phyloP scores from a whole-genome alignment of 768 basidiomycete species.

The Pleurotus sapidus region DNA sequence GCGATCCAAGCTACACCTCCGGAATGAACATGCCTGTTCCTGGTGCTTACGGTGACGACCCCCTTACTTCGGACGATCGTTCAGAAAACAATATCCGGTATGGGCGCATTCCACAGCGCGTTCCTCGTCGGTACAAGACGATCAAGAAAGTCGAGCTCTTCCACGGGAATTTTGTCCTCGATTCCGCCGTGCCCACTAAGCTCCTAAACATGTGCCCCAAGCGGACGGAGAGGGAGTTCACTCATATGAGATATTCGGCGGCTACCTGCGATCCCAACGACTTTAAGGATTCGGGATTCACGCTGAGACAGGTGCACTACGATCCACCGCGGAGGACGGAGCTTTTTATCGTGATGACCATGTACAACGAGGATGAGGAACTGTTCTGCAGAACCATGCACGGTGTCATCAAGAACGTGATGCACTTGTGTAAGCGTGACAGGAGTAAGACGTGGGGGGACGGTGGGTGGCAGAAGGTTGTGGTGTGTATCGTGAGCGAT shows the following conservation, averaged over 20 bases:
- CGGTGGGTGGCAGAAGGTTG: slow-evolving; percentile 98
- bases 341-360: slow-evolving; percentile 96
- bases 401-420: slow-evolving; percentile 93
- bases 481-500: slow-evolving; percentile 89
- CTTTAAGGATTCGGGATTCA: slow-evolving; percentile 79
- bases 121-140: slow-evolving; percentile 89
- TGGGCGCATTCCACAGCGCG: slow-evolving; percentile 87
- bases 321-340: slow-evolving; percentile 90
- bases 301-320: slow-evolving; percentile 87
- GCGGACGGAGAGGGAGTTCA: slow-evolving; percentile 85
- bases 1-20: slow-evolving; percentile 32
- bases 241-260: slow-evolving; percentile 94
- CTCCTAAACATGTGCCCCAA: slow-evolving; percentile 79
- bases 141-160: slow-evolving; percentile 92
- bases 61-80: slow-evolving; percentile 20
- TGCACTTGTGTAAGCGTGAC: slow-evolving; percentile 82
- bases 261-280: slow-evolving; percentile 96
- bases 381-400: slow-evolving; percentile 94
- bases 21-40: slow-evolving; percentile 35
- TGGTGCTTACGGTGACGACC: slow-evolving; percentile 41
- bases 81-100: slow-evolving; percentile 71
- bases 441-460: slow-evolving; percentile 94
- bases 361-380: slow-evolving; percentile 95
- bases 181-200: slow-evolving; percentile 88
- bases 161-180: slow-evolving; percentile 91